Evolutionary conservation across 1,284 basidiomycete genomes (phyloP).

Genomic region (Ustilago sp.): DNA sequence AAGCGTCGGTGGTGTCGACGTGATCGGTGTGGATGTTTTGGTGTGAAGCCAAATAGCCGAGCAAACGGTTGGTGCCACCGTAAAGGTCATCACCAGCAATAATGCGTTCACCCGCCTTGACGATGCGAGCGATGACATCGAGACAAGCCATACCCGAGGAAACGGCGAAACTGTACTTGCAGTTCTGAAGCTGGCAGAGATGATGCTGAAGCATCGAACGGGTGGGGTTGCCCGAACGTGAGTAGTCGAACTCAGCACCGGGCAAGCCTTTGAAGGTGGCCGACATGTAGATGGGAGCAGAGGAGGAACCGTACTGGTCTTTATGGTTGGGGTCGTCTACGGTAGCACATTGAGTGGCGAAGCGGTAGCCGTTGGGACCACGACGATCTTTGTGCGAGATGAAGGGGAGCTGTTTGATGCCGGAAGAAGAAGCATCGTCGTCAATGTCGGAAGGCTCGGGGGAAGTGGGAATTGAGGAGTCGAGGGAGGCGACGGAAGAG

Average conservation of each 20-base stretch:
- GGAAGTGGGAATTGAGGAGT: slow-evolving; percentile 51
- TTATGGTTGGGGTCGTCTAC: slow-evolving; percentile 86
- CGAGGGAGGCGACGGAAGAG: slow-evolving; percentile 51
- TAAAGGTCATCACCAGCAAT: slow-evolving; percentile 98
- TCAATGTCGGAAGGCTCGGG: slow-evolving; percentile 48
- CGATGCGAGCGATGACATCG: slow-evolving; percentile 90
- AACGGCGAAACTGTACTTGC: slow-evolving; percentile 85
- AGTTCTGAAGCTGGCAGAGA: slow-evolving; percentile 66
- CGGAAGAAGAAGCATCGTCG: slow-evolving; percentile 23
- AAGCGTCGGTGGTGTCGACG: slow-evolving; percentile 87
- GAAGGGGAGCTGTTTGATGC: slow-evolving; percentile 31
- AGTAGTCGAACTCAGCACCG: slow-evolving; percentile 88
- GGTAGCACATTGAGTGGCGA: slow-evolving; percentile 89
- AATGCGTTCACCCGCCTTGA: slow-evolving; percentile 93
- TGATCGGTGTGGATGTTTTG: slow-evolving; percentile 91
- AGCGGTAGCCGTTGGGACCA: slow-evolving; percentile 61
- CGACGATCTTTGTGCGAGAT: slow-evolving; percentile 54
- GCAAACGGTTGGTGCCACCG: slow-evolving; percentile 94
- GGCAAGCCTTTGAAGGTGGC: slow-evolving; percentile 97
- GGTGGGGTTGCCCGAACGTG: slow-evolving; percentile 95
- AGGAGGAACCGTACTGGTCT: slow-evolving; percentile 94
- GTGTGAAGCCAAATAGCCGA: slow-evolving; percentile 89
- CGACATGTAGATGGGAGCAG: slow-evolving; percentile 96
- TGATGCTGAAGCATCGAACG: slow-evolving; percentile 72
- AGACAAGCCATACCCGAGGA: slow-evolving; percentile 98